Percentiles rank a stretch among this genome's conserved stretches.
phyloP scores from a whole-genome alignment of 2,329 filamentous ascomycete species.

The Myotisia sp. region DNA sequence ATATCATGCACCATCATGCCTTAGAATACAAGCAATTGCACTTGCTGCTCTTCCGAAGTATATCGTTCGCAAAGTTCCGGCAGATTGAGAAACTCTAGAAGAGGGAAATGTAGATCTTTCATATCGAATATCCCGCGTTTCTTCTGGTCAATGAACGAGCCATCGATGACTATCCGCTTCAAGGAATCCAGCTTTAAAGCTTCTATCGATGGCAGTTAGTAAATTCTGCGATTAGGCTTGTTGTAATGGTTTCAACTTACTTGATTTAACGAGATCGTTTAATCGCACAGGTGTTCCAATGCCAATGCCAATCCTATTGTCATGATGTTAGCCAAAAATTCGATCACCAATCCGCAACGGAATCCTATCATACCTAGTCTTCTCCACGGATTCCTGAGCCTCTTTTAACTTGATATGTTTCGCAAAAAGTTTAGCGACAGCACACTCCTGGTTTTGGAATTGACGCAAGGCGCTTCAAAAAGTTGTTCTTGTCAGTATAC shows the following conservation, averaged over 20 bases:
- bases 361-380: conserved; percentile 32
- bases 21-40: conserved; percentile 37
- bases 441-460: conserved; percentile 63
- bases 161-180: conserved; percentile 73
- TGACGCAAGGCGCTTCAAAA: conserved; percentile 50
- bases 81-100: conserved; percentile 59
- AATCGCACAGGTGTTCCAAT: conserved; percentile 80
- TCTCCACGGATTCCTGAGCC: conserved; percentile 60
- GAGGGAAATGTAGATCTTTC: conserved; percentile 75
- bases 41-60: conserved; percentile 38
- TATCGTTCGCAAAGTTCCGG: conserved; percentile 60
- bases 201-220: conserved; percentile 32
- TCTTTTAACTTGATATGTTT: conserved; percentile 96
- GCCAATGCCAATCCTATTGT: conserved; percentile 65
- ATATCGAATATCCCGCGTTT: conserved; percentile 89
- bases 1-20: too few species aligned
- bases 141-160: conserved; percentile 87
- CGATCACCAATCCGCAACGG: neutral
- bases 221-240: neutral
- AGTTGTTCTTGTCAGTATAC: conserved; percentile 7
- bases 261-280: conserved; percentile 67
- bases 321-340: conserved; percentile 4
- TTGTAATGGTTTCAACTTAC: conserved; percentile 32
- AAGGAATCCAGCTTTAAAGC: conserved; percentile 57
- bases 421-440: conserved; percentile 84